Conservation (phyloP, 805 yeast genomes). For the Wickerhamiella dianesei region DNA sequence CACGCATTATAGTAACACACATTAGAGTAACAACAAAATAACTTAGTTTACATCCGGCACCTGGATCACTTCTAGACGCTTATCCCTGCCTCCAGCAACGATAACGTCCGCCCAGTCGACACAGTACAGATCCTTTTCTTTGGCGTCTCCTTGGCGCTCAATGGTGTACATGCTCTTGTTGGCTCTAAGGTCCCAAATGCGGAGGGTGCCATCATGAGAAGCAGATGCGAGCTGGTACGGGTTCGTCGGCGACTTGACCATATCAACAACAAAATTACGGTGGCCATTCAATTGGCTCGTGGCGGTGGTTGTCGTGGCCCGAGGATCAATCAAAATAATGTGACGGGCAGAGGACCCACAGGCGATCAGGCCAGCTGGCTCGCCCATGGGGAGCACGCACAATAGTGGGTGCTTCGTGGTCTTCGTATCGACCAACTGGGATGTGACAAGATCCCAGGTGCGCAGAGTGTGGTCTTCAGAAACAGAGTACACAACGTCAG, state of each 20-base stretch:
- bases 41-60: conserved; percentile 19
- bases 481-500: conserved; percentile 80
- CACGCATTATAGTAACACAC: too few relatives aligned
- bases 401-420: conserved; percentile 75
- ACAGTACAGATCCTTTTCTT: conserved; percentile 57
- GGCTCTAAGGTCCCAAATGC: conserved; percentile 92
- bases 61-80: conserved; percentile 72
- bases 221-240: conserved; percentile 77
- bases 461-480: conserved; percentile 91
- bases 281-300: conserved; percentile 75
- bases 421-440: conserved; percentile 74
- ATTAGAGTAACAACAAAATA: too few relatives aligned
- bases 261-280: conserved; percentile 72
- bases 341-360: conserved; percentile 98
- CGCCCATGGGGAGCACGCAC: conserved; percentile 56
- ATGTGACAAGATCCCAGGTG: conserved; percentile 91
- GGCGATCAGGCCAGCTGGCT: conserved; percentile 52
- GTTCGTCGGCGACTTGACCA: conserved; percentile 62
- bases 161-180: conserved; percentile 70
- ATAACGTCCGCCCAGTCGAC: conserved; percentile 81
- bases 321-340: conserved; percentile 84
- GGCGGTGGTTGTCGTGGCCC: conserved; percentile 47
- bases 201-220: conserved; percentile 92
- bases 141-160: conserved; percentile 44
- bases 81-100: conserved; percentile 88